Percentiles rank a stretch among this genome's conserved stretches.
Evolutionary conservation across 768 basidiomycete genomes (phyloP).

Genomic region (Tricholoma matsutake): DNA sequence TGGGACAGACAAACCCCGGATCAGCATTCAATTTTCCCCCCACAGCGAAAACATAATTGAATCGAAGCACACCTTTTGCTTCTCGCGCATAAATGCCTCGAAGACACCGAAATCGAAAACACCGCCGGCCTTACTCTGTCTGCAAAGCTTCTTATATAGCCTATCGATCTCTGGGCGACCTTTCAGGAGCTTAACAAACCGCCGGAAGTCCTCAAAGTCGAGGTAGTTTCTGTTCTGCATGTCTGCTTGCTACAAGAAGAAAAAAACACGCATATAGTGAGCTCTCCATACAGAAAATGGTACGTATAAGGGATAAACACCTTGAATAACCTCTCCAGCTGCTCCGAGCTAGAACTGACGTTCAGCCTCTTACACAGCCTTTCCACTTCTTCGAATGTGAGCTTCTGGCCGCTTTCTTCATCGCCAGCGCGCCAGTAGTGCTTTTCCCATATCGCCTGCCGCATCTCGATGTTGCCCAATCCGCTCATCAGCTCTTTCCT

Average conservation of each 20-base stretch:
- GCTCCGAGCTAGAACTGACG: conserved; percentile 57
- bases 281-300: not conserved
- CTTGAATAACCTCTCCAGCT: conserved; percentile 59
- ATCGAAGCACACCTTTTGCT: conserved; percentile 37
- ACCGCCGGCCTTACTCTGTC: conserved; percentile 13
- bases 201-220: conserved; percentile 79
- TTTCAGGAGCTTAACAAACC: conserved; percentile 84
- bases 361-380: conserved; percentile 70
- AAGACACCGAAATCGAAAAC: conserved; percentile 31
- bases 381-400: conserved; percentile 75
- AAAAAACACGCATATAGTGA: not conserved
- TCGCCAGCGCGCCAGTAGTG: conserved; percentile 83
- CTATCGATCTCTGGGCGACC: conserved; percentile 75
- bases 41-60: not conserved
- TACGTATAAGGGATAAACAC: conserved; percentile 36
- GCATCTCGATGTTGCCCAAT: conserved; percentile 62
- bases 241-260: conserved; percentile 61
- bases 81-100: conserved; percentile 43
- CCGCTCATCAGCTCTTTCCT: conserved; percentile 76
- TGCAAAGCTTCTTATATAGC: conserved; percentile 49
- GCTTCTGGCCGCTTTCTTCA: conserved; percentile 53
- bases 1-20: conserved; percentile 12
- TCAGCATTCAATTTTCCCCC: not conserved
- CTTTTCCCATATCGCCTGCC: conserved; percentile 77
- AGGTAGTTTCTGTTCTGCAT: conserved; percentile 52